Percentiles rank a stretch among this genome's conserved stretches.
These are phyloP conservation scores for Passiflora organensis DNA, from an alignment of 345 rosid genomes.

Conservation along the genomic window DNA sequence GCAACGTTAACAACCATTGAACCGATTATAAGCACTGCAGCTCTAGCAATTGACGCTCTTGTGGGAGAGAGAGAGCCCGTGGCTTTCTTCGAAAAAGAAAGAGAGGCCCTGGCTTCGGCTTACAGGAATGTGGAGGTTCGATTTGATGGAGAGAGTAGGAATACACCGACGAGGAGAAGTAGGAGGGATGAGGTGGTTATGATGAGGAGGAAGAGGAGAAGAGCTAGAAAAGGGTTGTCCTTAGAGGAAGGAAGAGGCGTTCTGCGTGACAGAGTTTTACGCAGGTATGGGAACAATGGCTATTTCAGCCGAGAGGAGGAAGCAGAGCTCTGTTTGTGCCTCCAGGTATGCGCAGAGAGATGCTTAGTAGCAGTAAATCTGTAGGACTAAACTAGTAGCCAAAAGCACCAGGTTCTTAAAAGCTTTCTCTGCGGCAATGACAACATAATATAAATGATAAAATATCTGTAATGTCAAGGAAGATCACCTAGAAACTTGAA, in stretches of 20 bases:
- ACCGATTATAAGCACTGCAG: constrained; percentile 21
- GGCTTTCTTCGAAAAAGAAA: constrained; percentile 22
- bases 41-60: constrained; percentile 10
- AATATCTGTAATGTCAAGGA: no score
- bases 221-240: constrained; percentile 31
- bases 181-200: background rate
- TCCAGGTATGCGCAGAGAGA: constrained; percentile 30
- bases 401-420: no score
- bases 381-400: no score
- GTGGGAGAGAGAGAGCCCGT: constrained; percentile 29
- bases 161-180: background rate
- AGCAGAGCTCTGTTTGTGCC: constrained; percentile 42
- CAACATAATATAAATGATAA: background rate
- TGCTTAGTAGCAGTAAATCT: no score
- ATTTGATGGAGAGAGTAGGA: constrained; percentile 4
- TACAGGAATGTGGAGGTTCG: constrained; percentile 7
- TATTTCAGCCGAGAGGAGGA: constrained; percentile 40
- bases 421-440: no score
- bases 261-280: constrained; percentile 6
- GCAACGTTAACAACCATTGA: constrained; percentile 19
- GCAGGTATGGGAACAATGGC: constrained; percentile 23
- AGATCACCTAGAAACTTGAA: no score
- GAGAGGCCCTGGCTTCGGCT: constrained; percentile 31
- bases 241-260: constrained; percentile 3
- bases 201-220: constrained; percentile 40